Conservation (phyloP, 1,139 yeast species). For the Meyerozyma carpophila region DNA sequence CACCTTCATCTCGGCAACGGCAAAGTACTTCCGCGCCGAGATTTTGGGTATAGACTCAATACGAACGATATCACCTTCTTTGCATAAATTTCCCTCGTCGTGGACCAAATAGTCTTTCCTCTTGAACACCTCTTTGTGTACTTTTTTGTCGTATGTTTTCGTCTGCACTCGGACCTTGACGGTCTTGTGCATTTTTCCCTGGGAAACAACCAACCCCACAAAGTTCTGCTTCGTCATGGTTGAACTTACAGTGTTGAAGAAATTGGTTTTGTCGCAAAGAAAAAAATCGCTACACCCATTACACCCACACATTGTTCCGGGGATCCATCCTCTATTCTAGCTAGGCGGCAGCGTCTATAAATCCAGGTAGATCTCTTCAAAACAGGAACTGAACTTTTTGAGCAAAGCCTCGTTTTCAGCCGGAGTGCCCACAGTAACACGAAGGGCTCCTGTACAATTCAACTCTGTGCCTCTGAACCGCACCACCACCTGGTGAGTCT, state of each 20-base stretch:
- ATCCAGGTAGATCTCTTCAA: conserved; percentile 9
- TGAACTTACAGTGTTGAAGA: background rate
- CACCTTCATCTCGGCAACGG: conserved; percentile 88
- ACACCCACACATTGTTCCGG: background rate
- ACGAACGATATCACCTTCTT: conserved; percentile 94
- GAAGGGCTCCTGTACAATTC: conserved; percentile 81
- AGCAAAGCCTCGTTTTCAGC: conserved; percentile 64
- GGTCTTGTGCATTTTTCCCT: conserved; percentile 94
- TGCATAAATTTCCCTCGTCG: conserved; percentile 86
- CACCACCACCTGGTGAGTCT: conserved; percentile 70
- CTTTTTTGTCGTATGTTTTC: conserved; percentile 58
- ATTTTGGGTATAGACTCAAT: conserved; percentile 87
- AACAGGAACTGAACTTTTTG: conserved; percentile 34
- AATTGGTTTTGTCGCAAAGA: background rate
- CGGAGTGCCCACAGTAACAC: conserved; percentile 81
- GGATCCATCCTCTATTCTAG: background rate
- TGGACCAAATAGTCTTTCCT: conserved; percentile 88
- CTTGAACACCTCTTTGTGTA: conserved; percentile 71
- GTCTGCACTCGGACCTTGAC: conserved; percentile 87
- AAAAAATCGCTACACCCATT: background rate
- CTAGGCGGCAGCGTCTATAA: background rate
- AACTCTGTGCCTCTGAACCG: conserved; percentile 87
- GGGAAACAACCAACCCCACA: conserved; percentile 88
- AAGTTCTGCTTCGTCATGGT: conserved; percentile 85
- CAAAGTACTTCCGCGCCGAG: conserved; percentile 77